Conservation (phyloP, 257 asterid genomes). For the Verbascum thapsus region DNA sequence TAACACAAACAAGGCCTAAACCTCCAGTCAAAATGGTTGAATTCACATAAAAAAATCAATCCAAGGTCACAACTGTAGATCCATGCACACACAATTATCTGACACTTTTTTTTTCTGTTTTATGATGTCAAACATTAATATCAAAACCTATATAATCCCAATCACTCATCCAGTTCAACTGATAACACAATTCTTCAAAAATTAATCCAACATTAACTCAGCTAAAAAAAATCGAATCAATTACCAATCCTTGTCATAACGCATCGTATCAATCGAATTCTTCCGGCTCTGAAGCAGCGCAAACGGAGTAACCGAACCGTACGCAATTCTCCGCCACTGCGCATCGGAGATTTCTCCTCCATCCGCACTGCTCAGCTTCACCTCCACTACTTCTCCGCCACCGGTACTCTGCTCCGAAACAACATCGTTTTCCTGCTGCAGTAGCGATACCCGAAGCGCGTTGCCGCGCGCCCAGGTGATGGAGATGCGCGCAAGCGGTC, state of each 20-base stretch:
- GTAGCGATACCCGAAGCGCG: slow-evolving; percentile 78
- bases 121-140: too few species aligned
- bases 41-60: too few species aligned
- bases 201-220: slow-evolving; percentile 17
- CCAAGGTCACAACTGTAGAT: too few species aligned
- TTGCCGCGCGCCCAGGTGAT: slow-evolving; percentile 89
- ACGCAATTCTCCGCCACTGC: slow-evolving; percentile 77
- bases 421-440: slow-evolving; percentile 40
- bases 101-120: too few species aligned
- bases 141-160: too few species aligned
- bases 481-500: slow-evolving; percentile 62
- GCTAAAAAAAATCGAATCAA: neutral
- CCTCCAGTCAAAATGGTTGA: too few species aligned
- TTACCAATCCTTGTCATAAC: slow-evolving; percentile 65
- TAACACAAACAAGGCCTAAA: too few species aligned
- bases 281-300: slow-evolving; percentile 90
- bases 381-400: slow-evolving; percentile 79
- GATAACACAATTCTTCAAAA: neutral
- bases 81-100: too few species aligned
- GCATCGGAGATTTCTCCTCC: slow-evolving; percentile 63
- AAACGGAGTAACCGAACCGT: slow-evolving; percentile 89
- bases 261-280: slow-evolving; percentile 44
- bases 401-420: slow-evolving; percentile 38
- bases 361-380: slow-evolving; percentile 52
- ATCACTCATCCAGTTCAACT: slow-evolving; percentile 7